Evolutionary conservation across 73 alveolate species (phyloP), one percentile per base, ranked within the genome.

Genomic region (Paramecium pentaurelia): DNA sequence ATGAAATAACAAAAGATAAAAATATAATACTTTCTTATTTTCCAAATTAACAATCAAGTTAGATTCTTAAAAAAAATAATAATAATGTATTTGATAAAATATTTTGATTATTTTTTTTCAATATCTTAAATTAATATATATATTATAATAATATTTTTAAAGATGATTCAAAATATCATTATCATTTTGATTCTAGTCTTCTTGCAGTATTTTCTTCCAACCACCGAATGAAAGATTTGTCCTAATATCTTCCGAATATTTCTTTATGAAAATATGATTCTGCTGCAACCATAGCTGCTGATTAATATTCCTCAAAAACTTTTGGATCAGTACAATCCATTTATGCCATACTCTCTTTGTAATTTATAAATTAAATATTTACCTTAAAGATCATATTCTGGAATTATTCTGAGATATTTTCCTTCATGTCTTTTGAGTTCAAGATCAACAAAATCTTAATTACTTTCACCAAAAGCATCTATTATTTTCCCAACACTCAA

Each of bases 261-360:
- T 87, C 71, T 37, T 87, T 45, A 45, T 77, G 60, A 59, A 87
- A 68, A 10, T 36, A 36, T n/a, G 37, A 20, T 25, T 44, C 58
- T 5, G 93, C 93, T 37, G 70, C 88, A 9, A 8, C 36, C 40
- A 64, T 20, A 12, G 93, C 93, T 3, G 88, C 64, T 20, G 30
- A 36, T 87, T 87, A 18, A 64, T 87, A 87, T 18, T 58, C 71
- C 11, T 87, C 93, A 37, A 87, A 27, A 1, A 68, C 77, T 60
- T 68, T 60, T 12, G 93, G 93, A 30, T 87, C 93, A 16, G 71
- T 87, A 68, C 93, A 64, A 87, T 87, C 93, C 77, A 87, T 58
- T 4, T 87, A 44, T 5, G 93, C 93, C 30, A 58, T 68, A 58
- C 77, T 64, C 37, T 87, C 88, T 75, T n/a, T 36, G 0, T 38